Percentiles rank a stretch among this genome's conserved stretches.
These are phyloP conservation scores for Agaricus bisporus DNA, from an alignment of 768 basidiomycete genomes.

Conservation along the genomic window DNA sequence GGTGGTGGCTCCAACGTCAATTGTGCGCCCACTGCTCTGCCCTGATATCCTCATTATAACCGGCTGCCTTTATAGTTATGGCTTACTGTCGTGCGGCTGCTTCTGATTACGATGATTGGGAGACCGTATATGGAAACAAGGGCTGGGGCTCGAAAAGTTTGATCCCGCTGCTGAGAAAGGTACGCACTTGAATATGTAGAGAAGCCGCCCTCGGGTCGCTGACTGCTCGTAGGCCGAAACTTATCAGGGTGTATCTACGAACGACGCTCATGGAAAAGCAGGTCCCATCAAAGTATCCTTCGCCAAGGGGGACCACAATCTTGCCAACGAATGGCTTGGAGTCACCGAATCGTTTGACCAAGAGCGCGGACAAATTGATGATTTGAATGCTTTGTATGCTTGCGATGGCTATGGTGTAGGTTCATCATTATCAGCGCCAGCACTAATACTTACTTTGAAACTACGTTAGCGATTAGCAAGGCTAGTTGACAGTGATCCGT, in stretches of 20 bases:
- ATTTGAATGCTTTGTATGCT: neutral
- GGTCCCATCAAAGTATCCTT: constrained; percentile 48
- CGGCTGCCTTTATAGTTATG: constrained; percentile 25
- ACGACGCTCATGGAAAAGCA: constrained; percentile 38
- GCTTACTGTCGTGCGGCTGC: constrained; percentile 55
- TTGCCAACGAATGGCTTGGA: constrained; percentile 33
- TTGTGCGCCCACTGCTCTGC: constrained; percentile 27
- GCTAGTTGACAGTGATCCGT: constrained; percentile 22
- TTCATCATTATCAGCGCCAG: neutral
- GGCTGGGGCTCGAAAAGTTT: constrained; percentile 58
- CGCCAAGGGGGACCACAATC: constrained; percentile 28
- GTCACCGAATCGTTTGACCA: neutral
- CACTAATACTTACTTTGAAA: neutral
- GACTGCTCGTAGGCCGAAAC: constrained; percentile 31
- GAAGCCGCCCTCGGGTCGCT: too few relatives aligned
- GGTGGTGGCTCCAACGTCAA: constrained; percentile 64
- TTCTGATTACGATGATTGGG: constrained; percentile 67
- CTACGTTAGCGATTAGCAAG: constrained; percentile 45
- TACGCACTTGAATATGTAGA: constrained; percentile 11
- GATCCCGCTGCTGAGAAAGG: constrained; percentile 56
- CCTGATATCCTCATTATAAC: neutral
- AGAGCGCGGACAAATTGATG: neutral
- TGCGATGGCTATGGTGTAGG: neutral
- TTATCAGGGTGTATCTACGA: constrained; percentile 22
- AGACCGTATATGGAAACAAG: constrained; percentile 38